phyloP scores from a whole-genome alignment of 148 eudicot genomes.

The Camellia granthamiana region DNA sequence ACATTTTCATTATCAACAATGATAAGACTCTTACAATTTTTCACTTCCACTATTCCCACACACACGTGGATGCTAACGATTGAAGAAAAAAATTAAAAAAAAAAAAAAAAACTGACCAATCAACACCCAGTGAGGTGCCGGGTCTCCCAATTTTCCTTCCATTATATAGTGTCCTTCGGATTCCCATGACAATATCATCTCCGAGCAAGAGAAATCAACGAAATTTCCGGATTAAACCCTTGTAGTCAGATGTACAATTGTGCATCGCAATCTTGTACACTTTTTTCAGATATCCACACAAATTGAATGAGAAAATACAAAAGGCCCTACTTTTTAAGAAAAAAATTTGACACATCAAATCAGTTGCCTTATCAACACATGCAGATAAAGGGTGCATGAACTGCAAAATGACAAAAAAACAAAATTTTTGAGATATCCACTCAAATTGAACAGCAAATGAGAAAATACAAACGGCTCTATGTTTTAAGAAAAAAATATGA shows the following conservation, averaged over 20 bases:
- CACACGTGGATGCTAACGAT: too few species aligned
- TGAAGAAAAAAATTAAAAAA: too few species aligned
- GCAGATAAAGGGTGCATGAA: not conserved
- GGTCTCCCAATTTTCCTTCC: too few species aligned
- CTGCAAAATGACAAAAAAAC: not conserved
- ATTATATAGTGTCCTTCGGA: too few species aligned
- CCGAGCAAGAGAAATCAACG: too few species aligned
- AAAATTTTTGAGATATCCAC: not conserved
- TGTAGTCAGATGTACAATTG: not conserved
- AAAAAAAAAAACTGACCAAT: too few species aligned
- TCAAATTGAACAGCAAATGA: not conserved
- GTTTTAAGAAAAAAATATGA: not conserved
- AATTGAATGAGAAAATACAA: not conserved
- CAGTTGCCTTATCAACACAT: not conserved
- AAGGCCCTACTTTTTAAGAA: not conserved
- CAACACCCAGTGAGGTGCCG: too few species aligned
- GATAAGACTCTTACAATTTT: too few species aligned
- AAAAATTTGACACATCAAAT: not conserved
- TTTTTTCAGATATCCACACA: not conserved
- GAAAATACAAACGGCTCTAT: not conserved
- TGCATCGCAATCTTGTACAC: not conserved
- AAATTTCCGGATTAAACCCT: too few species aligned
- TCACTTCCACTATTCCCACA: too few species aligned
- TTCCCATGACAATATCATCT: too few species aligned
- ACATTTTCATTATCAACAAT: too few species aligned